Evolutionary conservation across 2,329 filamentous ascomycete species (phyloP).

Genomic region (Pezicula carpinea): DNA sequence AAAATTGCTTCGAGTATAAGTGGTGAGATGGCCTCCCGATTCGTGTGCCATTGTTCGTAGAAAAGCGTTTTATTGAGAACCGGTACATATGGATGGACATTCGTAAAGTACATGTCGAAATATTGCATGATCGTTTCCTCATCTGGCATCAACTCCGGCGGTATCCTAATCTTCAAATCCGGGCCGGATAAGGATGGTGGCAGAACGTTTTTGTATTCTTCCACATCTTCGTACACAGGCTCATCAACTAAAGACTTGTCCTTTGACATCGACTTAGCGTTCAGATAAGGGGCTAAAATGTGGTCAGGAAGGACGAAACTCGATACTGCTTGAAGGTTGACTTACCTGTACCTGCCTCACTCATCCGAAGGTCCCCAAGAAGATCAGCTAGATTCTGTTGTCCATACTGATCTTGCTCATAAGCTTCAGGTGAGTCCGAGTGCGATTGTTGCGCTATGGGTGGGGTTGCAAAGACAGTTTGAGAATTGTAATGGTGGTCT

Average conservation of each 20-base stretch:
- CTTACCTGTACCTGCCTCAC: constrained; percentile 80
- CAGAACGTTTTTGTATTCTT: constrained; percentile 67
- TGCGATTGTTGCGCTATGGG: constrained; percentile 33
- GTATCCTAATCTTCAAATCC: constrained; percentile 79
- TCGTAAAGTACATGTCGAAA: constrained; percentile 84
- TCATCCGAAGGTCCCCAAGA: constrained; percentile 80
- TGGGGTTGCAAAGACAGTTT: constrained; percentile 49
- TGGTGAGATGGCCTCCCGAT: constrained; percentile 80
- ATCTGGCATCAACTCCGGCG: constrained; percentile 86
- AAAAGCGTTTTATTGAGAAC: constrained; percentile 79
- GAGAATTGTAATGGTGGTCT: constrained; percentile 45
- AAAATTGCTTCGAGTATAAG: constrained; percentile 87
- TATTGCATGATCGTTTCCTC: constrained; percentile 78
- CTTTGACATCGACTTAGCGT: constrained; percentile 44
- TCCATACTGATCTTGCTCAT: constrained; percentile 59
- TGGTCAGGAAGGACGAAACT: constrained; percentile 13
- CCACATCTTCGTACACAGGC: constrained; percentile 63
- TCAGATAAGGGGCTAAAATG: constrained; percentile 73
- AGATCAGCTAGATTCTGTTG: constrained; percentile 73
- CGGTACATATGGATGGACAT: constrained; percentile 90
- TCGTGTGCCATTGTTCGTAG: constrained; percentile 84
- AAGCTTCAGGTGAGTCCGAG: constrained; percentile 42
- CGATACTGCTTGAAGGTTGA: constrained; percentile 2
- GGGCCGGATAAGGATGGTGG: constrained; percentile 64
- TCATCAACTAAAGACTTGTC: constrained; percentile 48